Evolutionary conservation across 2,329 filamentous ascomycete species (phyloP).

Genomic region (Graphilbum ipis-grandicollis): DNA sequence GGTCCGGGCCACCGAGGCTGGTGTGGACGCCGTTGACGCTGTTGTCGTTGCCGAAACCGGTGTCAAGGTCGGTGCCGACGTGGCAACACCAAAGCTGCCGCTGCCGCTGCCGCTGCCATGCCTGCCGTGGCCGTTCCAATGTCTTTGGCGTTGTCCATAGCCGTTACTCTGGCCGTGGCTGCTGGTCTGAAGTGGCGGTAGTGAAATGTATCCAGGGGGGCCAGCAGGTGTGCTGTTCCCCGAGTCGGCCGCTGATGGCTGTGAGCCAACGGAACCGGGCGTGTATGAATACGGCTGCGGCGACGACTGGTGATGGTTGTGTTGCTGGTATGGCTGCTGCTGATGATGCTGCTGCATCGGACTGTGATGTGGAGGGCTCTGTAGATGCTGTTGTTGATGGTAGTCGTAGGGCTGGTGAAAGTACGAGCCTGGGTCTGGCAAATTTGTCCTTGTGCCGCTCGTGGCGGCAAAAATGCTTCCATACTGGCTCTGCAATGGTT

Average conservation of each 20-base stretch:
- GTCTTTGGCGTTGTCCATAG: no score
- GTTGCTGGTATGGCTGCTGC: neutral
- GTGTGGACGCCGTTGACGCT: no score
- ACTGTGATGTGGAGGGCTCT: neutral
- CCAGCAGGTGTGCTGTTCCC: constrained; percentile 37
- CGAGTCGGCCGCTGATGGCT: constrained; percentile 42
- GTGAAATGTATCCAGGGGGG: constrained; percentile 19
- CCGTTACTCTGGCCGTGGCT: neutral
- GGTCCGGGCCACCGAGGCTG: no score
- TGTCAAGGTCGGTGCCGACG: neutral
- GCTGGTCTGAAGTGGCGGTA: constrained; percentile 4
- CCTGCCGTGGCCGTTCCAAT: neutral
- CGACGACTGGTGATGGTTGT: constrained; percentile 15
- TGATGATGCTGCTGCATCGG: constrained; percentile 1
- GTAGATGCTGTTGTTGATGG: neutral
- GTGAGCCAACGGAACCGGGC: constrained; percentile 30
- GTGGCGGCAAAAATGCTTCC: constrained; percentile 22
- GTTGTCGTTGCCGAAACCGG: neutral
- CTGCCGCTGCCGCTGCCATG: neutral
- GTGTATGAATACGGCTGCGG: constrained; percentile 37
- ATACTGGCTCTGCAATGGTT: constrained; percentile 30
- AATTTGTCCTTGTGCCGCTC: neutral
- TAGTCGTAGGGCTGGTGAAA: neutral
- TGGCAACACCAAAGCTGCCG: neutral
- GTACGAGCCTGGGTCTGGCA: neutral